A percentile compares a stretch with the other conserved stretches of the same genome.
These are phyloP conservation scores for Pseudozyma tsukubaensis DNA, from an alignment of 1,284 basidiomycete species.

Conservation along the genomic window DNA sequence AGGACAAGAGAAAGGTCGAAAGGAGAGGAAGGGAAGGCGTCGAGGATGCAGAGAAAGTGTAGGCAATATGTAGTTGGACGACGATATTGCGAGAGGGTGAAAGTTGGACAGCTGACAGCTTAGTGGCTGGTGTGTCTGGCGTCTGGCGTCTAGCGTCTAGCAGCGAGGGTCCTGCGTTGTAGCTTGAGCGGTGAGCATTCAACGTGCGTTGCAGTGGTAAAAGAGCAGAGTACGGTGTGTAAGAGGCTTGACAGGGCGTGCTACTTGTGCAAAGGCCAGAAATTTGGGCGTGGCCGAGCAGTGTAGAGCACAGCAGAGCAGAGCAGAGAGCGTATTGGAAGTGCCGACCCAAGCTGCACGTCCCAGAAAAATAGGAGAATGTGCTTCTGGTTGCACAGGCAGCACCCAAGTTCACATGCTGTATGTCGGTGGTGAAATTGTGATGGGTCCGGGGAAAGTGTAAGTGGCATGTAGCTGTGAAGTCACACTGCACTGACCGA, in stretches of 20 bases:
- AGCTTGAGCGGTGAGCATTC: too few relatives aligned
- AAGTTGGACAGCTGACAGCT: background rate
- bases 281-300: slow-evolving; percentile 15
- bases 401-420: too few relatives aligned
- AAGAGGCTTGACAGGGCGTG: too few relatives aligned
- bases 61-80: slow-evolving; percentile 28
- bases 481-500: background rate
- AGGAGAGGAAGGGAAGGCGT: background rate
- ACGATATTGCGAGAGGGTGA: too few relatives aligned
- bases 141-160: background rate
- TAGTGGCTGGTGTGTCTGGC: background rate
- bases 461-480: background rate
- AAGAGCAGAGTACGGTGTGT: too few relatives aligned
- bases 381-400: too few relatives aligned
- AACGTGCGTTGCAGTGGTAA: too few relatives aligned
- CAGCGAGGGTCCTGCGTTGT: background rate
- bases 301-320: background rate
- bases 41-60: slow-evolving; percentile 5
- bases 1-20: slow-evolving; percentile 1
- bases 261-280: too few relatives aligned
- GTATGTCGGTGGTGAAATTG: too few relatives aligned
- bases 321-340: too few relatives aligned
- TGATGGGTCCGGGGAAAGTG: too few relatives aligned
- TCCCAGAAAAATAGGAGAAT: background rate
- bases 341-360: background rate